phyloP scores from a whole-genome alignment of 2,329 filamentous ascomycete species.

The Tolypocladium ophioglossoides region DNA sequence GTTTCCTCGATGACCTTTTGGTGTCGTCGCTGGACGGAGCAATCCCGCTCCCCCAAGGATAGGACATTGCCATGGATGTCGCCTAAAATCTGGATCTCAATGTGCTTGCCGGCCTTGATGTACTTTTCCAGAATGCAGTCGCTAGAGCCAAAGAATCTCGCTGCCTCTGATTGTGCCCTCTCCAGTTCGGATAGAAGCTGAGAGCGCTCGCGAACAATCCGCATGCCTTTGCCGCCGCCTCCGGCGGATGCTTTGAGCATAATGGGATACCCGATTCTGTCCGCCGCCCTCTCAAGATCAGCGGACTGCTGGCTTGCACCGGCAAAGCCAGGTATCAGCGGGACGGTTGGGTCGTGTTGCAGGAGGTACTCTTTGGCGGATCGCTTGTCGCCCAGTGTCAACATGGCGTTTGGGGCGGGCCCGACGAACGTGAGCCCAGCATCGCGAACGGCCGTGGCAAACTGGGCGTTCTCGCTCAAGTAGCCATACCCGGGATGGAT shows the following conservation, averaged over 20 bases:
- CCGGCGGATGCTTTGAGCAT: slow-evolving; percentile 32
- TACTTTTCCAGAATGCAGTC: slow-evolving; percentile 21
- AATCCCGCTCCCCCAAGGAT: slow-evolving; percentile 31
- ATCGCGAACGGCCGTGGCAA: slow-evolving; percentile 38
- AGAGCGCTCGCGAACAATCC: slow-evolving; percentile 10
- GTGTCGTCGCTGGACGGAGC: slow-evolving; percentile 32
- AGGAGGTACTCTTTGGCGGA: background rate
- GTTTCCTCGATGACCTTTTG: slow-evolving; percentile 35
- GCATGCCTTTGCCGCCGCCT: slow-evolving; percentile 31
- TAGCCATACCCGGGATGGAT: slow-evolving; percentile 9
- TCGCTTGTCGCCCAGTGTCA: slow-evolving; percentile 37
- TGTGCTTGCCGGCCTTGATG: slow-evolving; percentile 25
- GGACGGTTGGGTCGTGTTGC: no score
- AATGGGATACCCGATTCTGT: slow-evolving; percentile 21
- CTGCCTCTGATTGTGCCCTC: no score
- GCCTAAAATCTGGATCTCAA: slow-evolving; percentile 35
- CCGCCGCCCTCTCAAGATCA: background rate
- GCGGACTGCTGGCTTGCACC: no score
- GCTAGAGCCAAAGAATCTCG: no score
- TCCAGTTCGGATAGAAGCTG: slow-evolving; percentile 9
- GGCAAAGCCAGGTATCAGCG: no score
- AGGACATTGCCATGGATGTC: slow-evolving; percentile 25
- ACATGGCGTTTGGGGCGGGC: slow-evolving; percentile 40
- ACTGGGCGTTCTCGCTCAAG: slow-evolving; percentile 29
- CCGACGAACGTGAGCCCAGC: slow-evolving; percentile 49